A percentile compares a stretch with the other conserved stretches of the same genome.
Conservation (phyloP, 805 yeast species). For the Ogataea paraovalis region DNA sequence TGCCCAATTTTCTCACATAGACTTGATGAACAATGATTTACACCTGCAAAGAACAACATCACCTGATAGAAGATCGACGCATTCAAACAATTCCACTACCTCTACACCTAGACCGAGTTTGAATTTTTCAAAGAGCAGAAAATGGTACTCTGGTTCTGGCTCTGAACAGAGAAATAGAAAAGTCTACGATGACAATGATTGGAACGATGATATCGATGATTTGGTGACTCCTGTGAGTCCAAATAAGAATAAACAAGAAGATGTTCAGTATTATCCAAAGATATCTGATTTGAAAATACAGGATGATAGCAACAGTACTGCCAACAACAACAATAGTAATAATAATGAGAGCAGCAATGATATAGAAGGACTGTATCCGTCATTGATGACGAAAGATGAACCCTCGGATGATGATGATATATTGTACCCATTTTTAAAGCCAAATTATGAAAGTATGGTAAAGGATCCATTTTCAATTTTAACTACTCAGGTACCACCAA, state of each 20-base stretch:
- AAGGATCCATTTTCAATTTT: constrained; percentile 39
- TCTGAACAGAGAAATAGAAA: constrained; percentile 53
- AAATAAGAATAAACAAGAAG: constrained; percentile 1
- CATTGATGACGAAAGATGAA: constrained; percentile 2
- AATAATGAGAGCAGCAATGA: background rate
- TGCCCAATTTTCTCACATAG: constrained; percentile 55
- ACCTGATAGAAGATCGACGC: constrained; percentile 16
- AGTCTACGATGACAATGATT: constrained; percentile 86
- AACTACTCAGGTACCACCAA: constrained; percentile 27
- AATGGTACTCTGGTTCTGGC: constrained; percentile 6
- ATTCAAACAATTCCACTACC: constrained; percentile 9
- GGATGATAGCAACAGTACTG: background rate
- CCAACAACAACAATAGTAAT: background rate
- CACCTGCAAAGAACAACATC: constrained; percentile 13
- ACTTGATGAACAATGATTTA: constrained; percentile 24
- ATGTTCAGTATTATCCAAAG: constrained; percentile 19
- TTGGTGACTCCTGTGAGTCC: constrained; percentile 31
- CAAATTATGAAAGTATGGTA: constrained; percentile 35
- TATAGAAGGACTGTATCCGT: background rate
- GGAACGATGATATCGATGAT: constrained; percentile 72
- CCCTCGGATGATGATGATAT: constrained; percentile 6
- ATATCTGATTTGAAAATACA: constrained; percentile 11
- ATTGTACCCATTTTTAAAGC: constrained; percentile 22
- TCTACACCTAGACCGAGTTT: constrained; percentile 17
- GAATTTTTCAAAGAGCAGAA: constrained; percentile 8